phyloP scores from a whole-genome alignment of 129 eudicot species.

The Arctium minus region DNA sequence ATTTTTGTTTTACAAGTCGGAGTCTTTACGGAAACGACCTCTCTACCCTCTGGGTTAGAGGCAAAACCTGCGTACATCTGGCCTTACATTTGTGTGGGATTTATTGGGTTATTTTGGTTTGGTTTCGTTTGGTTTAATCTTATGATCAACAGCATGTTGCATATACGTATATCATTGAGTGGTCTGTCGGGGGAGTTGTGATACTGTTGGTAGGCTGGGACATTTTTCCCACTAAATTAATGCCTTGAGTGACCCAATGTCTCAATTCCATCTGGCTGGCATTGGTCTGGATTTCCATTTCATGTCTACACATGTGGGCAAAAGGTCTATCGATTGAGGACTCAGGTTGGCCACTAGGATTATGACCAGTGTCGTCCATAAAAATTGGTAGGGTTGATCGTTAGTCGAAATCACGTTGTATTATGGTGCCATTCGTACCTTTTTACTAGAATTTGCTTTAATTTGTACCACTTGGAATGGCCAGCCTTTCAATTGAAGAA shows the following conservation, averaged over 20 bases:
- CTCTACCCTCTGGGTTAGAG: not conserved
- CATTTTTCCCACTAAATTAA: not conserved
- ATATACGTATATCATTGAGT: not conserved
- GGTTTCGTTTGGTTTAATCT: not conserved
- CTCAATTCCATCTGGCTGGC: constrained; percentile 15
- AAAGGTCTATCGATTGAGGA: not conserved
- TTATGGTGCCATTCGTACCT: constrained; percentile 2
- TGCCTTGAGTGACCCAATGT: not conserved
- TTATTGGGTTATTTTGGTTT: not conserved
- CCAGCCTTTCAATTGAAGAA: constrained; percentile 1
- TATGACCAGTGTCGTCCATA: not conserved
- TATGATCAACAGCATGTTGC: not conserved
- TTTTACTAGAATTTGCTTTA: not conserved
- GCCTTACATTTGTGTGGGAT: not conserved
- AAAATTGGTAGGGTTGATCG: constrained; percentile 2
- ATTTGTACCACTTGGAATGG: constrained; percentile 10
- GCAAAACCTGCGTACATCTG: not conserved
- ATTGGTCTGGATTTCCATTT: not conserved
- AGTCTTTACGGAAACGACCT: too few species aligned
- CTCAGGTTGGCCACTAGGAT: not conserved
- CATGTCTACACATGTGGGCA: not conserved
- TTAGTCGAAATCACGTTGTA: not conserved
- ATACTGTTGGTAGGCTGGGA: constrained; percentile 1
- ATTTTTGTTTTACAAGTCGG: not conserved
- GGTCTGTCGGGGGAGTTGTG: constrained; percentile 1